Evolutionary conservation across 805 yeast species (phyloP).

Genomic region (Candida dajiaensis): DNA sequence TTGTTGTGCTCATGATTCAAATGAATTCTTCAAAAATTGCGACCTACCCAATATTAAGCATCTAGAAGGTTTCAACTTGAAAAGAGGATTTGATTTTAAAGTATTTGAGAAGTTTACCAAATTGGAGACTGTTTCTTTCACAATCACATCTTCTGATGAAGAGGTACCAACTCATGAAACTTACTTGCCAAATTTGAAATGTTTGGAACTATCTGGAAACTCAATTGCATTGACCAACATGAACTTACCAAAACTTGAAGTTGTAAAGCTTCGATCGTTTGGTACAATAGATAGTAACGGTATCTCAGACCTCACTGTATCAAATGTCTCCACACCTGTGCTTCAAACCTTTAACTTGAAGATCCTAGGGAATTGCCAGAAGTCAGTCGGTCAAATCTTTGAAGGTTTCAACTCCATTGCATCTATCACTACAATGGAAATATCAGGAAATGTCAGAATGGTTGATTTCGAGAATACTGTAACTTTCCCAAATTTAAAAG

Average conservation of each 20-base stretch:
- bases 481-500: background rate
- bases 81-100: constrained; percentile 1
- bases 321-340: background rate
- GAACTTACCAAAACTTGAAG: constrained; percentile 1
- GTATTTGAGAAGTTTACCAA: background rate
- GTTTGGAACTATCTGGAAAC: constrained; percentile 1
- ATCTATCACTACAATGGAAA: background rate
- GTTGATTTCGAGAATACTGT: background rate
- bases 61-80: background rate
- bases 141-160: background rate
- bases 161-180: background rate
- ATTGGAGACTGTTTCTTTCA: background rate
- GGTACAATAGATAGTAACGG: background rate
- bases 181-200: background rate
- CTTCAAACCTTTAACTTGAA: background rate
- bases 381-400: background rate
- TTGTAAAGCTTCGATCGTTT: background rate
- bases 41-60: background rate
- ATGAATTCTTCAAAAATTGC: background rate
- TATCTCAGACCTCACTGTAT: background rate
- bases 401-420: background rate
- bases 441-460: background rate
- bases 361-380: background rate
- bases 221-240: background rate
- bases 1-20: background rate